Evolutionary conservation across 2,329 filamentous ascomycete genomes (phyloP).

Genomic region (Blastomyces parvus): DNA sequence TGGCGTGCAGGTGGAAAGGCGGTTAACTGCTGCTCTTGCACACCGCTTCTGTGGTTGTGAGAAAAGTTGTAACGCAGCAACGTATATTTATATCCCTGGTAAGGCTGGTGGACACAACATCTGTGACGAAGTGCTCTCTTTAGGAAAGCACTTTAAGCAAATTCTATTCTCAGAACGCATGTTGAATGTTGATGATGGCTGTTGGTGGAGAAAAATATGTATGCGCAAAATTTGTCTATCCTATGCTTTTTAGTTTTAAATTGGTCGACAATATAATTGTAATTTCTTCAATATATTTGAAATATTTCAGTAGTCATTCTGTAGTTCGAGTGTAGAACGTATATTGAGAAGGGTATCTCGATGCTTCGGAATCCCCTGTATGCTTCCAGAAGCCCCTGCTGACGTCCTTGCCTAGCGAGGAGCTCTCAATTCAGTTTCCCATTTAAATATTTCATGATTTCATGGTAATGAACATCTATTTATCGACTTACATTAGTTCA

Average conservation of each 20-base stretch:
- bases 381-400: too few species aligned
- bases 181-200: not conserved
- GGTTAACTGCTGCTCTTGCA: not conserved
- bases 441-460: too few species aligned
- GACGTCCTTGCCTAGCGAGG: too few species aligned
- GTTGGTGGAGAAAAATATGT: not conserved
- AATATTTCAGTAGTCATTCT: too few species aligned
- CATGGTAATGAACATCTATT: too few species aligned
- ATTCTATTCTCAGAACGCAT: not conserved
- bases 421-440: too few species aligned
- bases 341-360: too few species aligned
- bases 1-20: constrained; percentile 1
- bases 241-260: not conserved
- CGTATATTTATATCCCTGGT: not conserved
- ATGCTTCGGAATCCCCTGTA: too few species aligned
- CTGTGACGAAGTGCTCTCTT: not conserved
- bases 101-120: not conserved
- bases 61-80: not conserved
- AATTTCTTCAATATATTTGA: not conserved
- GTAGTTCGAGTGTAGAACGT: too few species aligned
- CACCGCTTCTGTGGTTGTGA: not conserved
- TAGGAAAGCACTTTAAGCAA: not conserved
- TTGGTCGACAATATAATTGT: not conserved
- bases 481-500: too few species aligned
- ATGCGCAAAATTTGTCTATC: not conserved